These are phyloP conservation scores for Nakazawaea holstii DNA, from an alignment of 805 yeast species.

Conservation along the genomic window DNA sequence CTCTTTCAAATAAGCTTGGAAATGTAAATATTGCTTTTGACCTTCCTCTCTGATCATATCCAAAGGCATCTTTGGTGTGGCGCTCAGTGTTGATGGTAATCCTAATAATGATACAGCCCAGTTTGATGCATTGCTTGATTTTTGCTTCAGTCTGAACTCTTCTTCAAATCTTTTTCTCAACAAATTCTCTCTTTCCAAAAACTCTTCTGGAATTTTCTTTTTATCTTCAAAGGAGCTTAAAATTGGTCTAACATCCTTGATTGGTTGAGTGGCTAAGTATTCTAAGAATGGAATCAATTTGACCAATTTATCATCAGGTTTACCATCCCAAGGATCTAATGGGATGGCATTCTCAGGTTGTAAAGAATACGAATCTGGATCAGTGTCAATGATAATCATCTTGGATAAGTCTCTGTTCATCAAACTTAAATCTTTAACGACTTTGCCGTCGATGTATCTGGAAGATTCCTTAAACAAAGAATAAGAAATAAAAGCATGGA, in stretches of 20 bases:
- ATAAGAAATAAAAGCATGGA: conserved; percentile 82
- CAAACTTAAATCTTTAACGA: conserved; percentile 83
- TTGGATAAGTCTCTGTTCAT: conserved; percentile 88
- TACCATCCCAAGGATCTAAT: conserved; percentile 82
- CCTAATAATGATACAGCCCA: conserved; percentile 65
- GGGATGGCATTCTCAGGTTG: conserved; percentile 96
- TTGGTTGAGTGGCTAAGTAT: conserved; percentile 80
- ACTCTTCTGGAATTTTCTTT: conserved; percentile 69
- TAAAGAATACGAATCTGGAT: conserved; percentile 62
- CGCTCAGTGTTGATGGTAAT: conserved; percentile 39
- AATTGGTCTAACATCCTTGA: conserved; percentile 87
- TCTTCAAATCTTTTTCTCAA: conserved; percentile 68
- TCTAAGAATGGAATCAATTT: conserved; percentile 88
- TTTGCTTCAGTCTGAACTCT: conserved; percentile 37
- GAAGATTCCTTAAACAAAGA: conserved; percentile 90
- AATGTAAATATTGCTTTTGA: conserved; percentile 78
- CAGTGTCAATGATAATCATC: conserved; percentile 74
- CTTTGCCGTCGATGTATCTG: conserved; percentile 80
- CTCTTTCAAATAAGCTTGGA: conserved; percentile 57
- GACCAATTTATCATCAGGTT: conserved; percentile 72
- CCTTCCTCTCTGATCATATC: conserved; percentile 90
- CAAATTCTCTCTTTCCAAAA: conserved; percentile 66
- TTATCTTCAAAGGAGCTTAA: conserved; percentile 68
- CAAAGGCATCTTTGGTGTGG: conserved; percentile 67
- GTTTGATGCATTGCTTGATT: conserved; percentile 39